Evolutionary conservation across 352 stramenopile genomes (phyloP).

Genomic region (Globisporangium acanthophoron): DNA sequence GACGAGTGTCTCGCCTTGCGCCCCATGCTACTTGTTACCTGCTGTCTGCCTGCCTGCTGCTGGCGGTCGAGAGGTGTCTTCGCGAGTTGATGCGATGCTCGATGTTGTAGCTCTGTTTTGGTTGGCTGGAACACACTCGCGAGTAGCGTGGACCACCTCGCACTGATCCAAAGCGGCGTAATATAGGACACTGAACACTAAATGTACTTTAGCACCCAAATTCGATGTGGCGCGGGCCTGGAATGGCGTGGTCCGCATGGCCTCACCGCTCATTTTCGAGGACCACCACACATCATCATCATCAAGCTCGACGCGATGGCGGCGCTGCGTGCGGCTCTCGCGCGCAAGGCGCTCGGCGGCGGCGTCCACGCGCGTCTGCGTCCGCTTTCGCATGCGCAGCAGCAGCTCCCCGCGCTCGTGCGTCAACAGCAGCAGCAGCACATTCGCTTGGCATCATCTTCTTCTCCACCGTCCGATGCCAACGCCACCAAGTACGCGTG

Average conservation of each 20-base stretch:
- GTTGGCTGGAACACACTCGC: neutral
- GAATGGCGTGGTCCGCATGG: neutral
- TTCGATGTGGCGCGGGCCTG: neutral
- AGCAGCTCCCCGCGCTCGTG: slow-evolving; percentile 2
- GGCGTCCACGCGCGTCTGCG: neutral
- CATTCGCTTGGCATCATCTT: slow-evolving; percentile 20
- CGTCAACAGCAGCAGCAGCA: slow-evolving; percentile 1
- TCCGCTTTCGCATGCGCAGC: neutral
- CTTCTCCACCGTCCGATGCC: neutral
- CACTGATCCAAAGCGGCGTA: too few species aligned
- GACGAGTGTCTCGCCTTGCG: slow-evolving; percentile 61
- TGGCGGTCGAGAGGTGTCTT: neutral
- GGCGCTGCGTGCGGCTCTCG: slow-evolving; percentile 10
- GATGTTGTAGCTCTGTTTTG: slow-evolving; percentile 1
- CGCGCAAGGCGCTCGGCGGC: slow-evolving; percentile 5
- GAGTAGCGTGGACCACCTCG: too few species aligned
- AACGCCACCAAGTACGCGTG: slow-evolving; percentile 48
- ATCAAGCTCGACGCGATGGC: slow-evolving; percentile 3
- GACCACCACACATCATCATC: slow-evolving; percentile 3
- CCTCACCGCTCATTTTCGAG: neutral
- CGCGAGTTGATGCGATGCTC: slow-evolving; percentile 1
- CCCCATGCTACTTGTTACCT: slow-evolving; percentile 37
- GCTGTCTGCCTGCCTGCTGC: neutral
- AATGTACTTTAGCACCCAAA: neutral
- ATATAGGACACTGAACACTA: too few species aligned